Conservation (phyloP, 345 rosid genomes). For the Combretum micranthum region DNA sequence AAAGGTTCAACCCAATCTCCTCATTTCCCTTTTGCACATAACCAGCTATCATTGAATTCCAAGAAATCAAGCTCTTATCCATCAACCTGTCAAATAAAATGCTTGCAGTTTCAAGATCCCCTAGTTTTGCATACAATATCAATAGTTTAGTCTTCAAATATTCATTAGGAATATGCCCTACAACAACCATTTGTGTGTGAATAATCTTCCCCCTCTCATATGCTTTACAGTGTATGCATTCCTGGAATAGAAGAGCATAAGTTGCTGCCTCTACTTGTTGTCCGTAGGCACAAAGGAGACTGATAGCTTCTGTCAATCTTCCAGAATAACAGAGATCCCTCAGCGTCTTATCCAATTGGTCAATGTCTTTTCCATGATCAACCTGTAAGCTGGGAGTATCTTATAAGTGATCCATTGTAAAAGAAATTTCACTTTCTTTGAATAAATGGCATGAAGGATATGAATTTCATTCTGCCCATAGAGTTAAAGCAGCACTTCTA, state of each 20-base stretch:
- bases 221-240: constrained; percentile 46
- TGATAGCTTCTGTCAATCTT: constrained; percentile 60
- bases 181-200: constrained; percentile 63
- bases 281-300: constrained; percentile 37
- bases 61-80: constrained; percentile 27
- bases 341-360: constrained; percentile 42
- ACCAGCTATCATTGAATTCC: constrained; percentile 58
- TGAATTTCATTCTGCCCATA: no score
- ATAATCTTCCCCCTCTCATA: constrained; percentile 41
- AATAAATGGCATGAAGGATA: neutral
- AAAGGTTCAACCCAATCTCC: constrained; percentile 32
- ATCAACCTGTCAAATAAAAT: constrained; percentile 27
- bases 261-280: constrained; percentile 29
- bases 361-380: constrained; percentile 19
- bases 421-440: constrained; percentile 1
- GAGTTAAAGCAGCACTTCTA: no score
- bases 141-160: constrained; percentile 52
- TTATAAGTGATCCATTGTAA: constrained; percentile 13
- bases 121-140: constrained; percentile 49
- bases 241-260: constrained; percentile 55
- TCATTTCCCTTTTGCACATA: constrained; percentile 48
- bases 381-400: constrained; percentile 72
- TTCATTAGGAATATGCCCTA: constrained; percentile 37
- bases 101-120: constrained; percentile 38
- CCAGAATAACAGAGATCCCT: constrained; percentile 54